Evolutionary conservation across 306 rosid genomes (phyloP).

Genomic region (Prinsepia uniflora): DNA sequence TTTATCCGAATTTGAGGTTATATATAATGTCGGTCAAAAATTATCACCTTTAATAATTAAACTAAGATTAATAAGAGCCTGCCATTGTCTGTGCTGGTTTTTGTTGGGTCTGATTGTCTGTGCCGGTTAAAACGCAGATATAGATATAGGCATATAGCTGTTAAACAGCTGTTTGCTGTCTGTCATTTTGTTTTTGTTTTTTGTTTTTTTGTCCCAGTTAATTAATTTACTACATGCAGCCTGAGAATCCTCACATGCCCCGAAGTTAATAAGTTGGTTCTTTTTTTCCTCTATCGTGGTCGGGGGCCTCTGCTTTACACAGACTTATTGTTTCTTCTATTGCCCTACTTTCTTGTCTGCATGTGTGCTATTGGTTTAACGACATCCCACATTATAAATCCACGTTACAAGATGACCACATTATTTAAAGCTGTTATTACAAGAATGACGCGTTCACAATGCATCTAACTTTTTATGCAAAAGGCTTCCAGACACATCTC

Average conservation of each 20-base stretch:
- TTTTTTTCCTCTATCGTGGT: background rate
- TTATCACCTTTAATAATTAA: no score
- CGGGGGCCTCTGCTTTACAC: conserved; percentile 24
- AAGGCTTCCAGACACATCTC: no score
- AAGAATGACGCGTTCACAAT: background rate
- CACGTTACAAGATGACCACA: no score
- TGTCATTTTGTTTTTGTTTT: no score
- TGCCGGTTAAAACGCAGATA: no score
- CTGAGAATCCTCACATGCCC: conserved; percentile 13
- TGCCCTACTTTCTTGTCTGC: background rate
- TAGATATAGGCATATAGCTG: no score
- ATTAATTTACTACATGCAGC: background rate
- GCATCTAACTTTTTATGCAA: no score
- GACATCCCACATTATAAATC: no score
- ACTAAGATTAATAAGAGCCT: background rate
- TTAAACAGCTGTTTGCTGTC: background rate
- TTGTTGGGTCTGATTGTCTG: no score
- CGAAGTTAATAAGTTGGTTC: background rate
- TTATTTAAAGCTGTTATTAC: background rate
- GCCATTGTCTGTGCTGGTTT: conserved; percentile 6
- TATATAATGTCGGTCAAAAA: no score
- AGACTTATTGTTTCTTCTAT: background rate
- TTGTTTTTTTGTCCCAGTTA: no score
- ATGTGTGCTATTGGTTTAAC: background rate
- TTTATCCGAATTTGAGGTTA: no score